Conservation (phyloP, 495 filamentous ascomycete species). For the Penicillium cinerascens region DNA sequence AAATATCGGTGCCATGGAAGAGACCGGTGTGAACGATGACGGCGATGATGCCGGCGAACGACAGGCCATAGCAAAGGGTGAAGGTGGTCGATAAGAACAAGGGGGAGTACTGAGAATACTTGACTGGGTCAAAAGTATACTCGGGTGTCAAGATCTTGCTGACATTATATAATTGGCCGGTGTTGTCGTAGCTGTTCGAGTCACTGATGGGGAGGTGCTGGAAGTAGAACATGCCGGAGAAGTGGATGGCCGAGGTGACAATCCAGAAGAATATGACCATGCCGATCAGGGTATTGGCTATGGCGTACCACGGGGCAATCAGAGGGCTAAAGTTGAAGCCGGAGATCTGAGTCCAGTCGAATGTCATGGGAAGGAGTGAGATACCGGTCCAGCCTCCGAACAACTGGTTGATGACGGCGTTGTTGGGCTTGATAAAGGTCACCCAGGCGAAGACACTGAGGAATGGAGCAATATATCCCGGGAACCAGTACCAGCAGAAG, state of each 20-base stretch:
- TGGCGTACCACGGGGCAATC: slow-evolving; percentile 65
- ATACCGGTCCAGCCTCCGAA: slow-evolving; percentile 60
- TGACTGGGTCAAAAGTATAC: slow-evolving; percentile 51
- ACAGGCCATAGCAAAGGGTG: slow-evolving; percentile 55
- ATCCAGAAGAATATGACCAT: slow-evolving; percentile 53
- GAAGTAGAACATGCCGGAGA: slow-evolving; percentile 46
- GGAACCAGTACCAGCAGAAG: slow-evolving; percentile 62
- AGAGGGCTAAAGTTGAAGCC: slow-evolving; percentile 65
- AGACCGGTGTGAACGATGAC: slow-evolving; percentile 53
- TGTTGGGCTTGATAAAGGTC: slow-evolving; percentile 51
- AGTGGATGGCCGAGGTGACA: slow-evolving; percentile 50
- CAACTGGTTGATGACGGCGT: slow-evolving; percentile 50
- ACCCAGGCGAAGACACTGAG: slow-evolving; percentile 46
- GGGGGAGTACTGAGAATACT: slow-evolving; percentile 57
- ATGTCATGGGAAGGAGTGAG: slow-evolving; percentile 59
- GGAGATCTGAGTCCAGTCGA: slow-evolving; percentile 68
- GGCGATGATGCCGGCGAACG: slow-evolving; percentile 56
- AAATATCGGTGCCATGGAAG: slow-evolving; percentile 55
- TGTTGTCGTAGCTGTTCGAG: slow-evolving; percentile 57
- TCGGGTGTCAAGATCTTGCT: slow-evolving; percentile 49
- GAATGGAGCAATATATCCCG: slow-evolving; percentile 45
- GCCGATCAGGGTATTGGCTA: slow-evolving; percentile 55
- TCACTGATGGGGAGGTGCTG: slow-evolving; percentile 55
- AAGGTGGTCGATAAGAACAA: slow-evolving; percentile 61
- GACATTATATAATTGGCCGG: slow-evolving; percentile 49